phyloP scores from a whole-genome alignment of 2,329 filamentous ascomycete species.

The Aspergillus phoenicis region DNA sequence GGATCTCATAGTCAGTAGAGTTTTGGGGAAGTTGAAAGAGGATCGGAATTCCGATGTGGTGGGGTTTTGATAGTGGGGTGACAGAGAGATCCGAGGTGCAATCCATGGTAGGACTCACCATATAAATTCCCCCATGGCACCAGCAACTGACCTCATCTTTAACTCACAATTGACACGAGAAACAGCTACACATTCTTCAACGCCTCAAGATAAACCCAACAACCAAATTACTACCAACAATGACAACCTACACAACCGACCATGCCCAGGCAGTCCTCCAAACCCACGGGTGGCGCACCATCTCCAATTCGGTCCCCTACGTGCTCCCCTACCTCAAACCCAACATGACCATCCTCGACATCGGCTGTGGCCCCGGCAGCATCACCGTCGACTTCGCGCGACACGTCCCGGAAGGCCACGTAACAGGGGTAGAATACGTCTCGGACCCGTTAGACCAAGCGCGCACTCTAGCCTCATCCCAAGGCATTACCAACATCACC shows the following conservation, averaged over 20 bases:
- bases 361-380: conserved; percentile 50
- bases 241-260: conserved; percentile 41
- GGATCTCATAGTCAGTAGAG: no score
- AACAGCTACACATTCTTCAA: neutral
- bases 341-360: conserved; percentile 44
- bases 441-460: conserved; percentile 38
- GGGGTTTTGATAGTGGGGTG: no score
- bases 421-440: conserved; percentile 42
- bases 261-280: conserved; percentile 41
- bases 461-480: conserved; percentile 30
- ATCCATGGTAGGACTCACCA: no score
- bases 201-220: neutral
- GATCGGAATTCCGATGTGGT: no score
- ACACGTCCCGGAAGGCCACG: conserved; percentile 40
- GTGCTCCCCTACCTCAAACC: conserved; percentile 44
- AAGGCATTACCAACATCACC: conserved; percentile 36
- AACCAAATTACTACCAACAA: neutral
- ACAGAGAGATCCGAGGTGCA: no score
- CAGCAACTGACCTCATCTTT: neutral
- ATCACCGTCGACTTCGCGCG: conserved; percentile 47
- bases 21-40: no score
- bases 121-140: no score
- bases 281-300: conserved; percentile 40
- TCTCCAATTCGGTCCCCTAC: conserved; percentile 43
- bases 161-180: neutral